phyloP scores from a whole-genome alignment of 768 basidiomycete species.

The Leucosporidium yakuticum region DNA sequence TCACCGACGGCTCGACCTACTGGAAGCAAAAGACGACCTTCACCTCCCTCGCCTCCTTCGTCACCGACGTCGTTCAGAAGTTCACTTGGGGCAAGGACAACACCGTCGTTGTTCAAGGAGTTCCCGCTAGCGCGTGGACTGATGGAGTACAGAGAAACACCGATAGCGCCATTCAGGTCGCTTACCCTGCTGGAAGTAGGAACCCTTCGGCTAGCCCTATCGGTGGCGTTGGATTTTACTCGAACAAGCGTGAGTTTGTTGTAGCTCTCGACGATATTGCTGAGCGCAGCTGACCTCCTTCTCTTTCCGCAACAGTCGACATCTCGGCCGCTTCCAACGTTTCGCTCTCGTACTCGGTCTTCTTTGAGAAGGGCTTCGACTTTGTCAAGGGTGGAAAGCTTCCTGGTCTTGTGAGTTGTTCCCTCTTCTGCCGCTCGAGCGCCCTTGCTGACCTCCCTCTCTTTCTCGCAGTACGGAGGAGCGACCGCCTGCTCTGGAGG shows the following conservation, averaged over 20 bases:
- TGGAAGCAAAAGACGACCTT: slow-evolving; percentile 13
- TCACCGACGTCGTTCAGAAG: slow-evolving; percentile 9
- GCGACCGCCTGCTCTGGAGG: slow-evolving; percentile 38
- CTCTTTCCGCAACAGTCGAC: slow-evolving; percentile 7
- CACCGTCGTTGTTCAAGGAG: slow-evolving; percentile 12
- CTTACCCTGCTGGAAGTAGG: slow-evolving; percentile 28
- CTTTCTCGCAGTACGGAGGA: slow-evolving; percentile 30
- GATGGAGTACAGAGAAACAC: slow-evolving; percentile 5
- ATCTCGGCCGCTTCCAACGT: slow-evolving; percentile 33
- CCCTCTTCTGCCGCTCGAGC: too few species aligned
- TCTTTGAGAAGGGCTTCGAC: slow-evolving; percentile 38
- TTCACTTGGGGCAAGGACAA: slow-evolving; percentile 26
- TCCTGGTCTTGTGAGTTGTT: slow-evolving; percentile 24
- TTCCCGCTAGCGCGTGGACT: slow-evolving; percentile 13
- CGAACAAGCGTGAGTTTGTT: slow-evolving; percentile 21
- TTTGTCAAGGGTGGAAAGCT: slow-evolving; percentile 41
- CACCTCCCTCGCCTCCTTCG: slow-evolving; percentile 18
- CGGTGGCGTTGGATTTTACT: slow-evolving; percentile 38
- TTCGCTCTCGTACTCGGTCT: slow-evolving; percentile 37
- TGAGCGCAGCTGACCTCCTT: neutral
- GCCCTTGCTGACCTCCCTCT: neutral
- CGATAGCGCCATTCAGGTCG: slow-evolving; percentile 31
- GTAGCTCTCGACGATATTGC: neutral
- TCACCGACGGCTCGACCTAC: neutral
- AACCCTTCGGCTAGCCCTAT: slow-evolving; percentile 24